These are phyloP conservation scores for Daldinia sp. DNA, from an alignment of 2,329 filamentous ascomycete species.

Conservation along the genomic window DNA sequence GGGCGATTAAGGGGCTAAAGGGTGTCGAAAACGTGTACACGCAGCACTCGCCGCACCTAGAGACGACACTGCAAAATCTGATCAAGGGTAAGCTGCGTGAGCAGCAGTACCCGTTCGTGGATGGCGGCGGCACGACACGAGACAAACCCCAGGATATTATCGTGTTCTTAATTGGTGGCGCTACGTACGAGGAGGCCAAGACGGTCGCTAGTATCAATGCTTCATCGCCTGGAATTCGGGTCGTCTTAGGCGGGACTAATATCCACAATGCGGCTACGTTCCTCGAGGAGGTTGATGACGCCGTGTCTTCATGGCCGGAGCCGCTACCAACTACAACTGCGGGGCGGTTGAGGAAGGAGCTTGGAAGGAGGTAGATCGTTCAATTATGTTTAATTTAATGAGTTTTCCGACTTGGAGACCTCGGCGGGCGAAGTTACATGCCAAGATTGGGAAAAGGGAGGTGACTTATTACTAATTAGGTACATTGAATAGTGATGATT, in stretches of 20 bases:
- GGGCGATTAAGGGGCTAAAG: slow-evolving; percentile 93
- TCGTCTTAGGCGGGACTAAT: slow-evolving; percentile 89
- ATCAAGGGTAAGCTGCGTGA: slow-evolving; percentile 92
- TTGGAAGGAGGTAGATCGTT: slow-evolving; percentile 62
- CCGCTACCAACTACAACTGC: slow-evolving; percentile 69
- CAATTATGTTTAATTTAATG: not conserved
- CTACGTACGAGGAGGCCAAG: slow-evolving; percentile 97
- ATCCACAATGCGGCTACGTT: slow-evolving; percentile 91
- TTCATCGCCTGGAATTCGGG: slow-evolving; percentile 85
- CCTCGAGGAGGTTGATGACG: slow-evolving; percentile 90
- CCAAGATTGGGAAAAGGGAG: not conserved
- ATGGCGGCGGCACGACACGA: slow-evolving; percentile 84
- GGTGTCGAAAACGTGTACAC: slow-evolving; percentile 99
- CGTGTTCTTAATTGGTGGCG: slow-evolving; percentile 92
- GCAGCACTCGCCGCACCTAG: slow-evolving; percentile 90
- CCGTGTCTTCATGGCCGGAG: slow-evolving; percentile 88
- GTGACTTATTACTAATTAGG: too few relatives aligned
- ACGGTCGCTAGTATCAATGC: slow-evolving; percentile 96
- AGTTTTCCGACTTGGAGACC: not conserved
- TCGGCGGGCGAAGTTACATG: not conserved
- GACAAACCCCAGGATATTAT: slow-evolving; percentile 98
- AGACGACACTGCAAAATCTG: slow-evolving; percentile 88
- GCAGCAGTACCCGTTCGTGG: slow-evolving; percentile 92
- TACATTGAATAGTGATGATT: too few relatives aligned
- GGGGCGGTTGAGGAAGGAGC: slow-evolving; percentile 71